Conservation (phyloP, 306 rosid species). For the Adenanthera pavonina region DNA sequence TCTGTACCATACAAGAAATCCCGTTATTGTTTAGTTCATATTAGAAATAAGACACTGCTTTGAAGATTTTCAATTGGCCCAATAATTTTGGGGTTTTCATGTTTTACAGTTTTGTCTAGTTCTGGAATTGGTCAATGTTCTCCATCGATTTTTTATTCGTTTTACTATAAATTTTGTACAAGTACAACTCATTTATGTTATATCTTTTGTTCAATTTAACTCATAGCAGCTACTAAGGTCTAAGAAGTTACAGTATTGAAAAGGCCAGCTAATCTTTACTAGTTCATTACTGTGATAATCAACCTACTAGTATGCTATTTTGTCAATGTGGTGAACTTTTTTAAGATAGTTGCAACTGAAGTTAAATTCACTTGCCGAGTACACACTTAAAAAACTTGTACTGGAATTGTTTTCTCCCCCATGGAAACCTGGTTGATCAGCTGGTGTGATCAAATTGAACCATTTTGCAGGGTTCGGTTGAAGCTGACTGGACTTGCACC, state of each 20-base stretch:
- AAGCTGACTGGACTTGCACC: slow-evolving; percentile 47
- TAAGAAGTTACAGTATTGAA: slow-evolving; percentile 8
- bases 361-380: slow-evolving; percentile 19
- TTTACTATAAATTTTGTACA: slow-evolving; percentile 23
- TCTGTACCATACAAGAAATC: slow-evolving; percentile 4
- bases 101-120: slow-evolving; percentile 18
- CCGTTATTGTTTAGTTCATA: slow-evolving; percentile 24
- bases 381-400: background rate
- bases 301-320: slow-evolving; percentile 16
- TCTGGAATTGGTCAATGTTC: slow-evolving; percentile 29
- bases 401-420: background rate
- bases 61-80: slow-evolving; percentile 1
- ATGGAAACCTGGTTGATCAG: slow-evolving; percentile 15
- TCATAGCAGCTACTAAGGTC: slow-evolving; percentile 15
- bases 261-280: background rate
- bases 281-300: slow-evolving; percentile 36
- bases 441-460: slow-evolving; percentile 21
- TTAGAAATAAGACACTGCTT: slow-evolving; percentile 17
- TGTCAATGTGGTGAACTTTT: slow-evolving; percentile 12
- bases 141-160: slow-evolving; percentile 18
- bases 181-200: background rate
- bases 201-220: slow-evolving; percentile 24
- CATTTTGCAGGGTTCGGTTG: slow-evolving; percentile 87
- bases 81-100: slow-evolving; percentile 42
- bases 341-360: slow-evolving; percentile 12